A percentile compares a stretch with the other conserved stretches of the same genome.
Evolutionary conservation across 345 rosid genomes (phyloP).

Genomic region (Salix exigua): DNA sequence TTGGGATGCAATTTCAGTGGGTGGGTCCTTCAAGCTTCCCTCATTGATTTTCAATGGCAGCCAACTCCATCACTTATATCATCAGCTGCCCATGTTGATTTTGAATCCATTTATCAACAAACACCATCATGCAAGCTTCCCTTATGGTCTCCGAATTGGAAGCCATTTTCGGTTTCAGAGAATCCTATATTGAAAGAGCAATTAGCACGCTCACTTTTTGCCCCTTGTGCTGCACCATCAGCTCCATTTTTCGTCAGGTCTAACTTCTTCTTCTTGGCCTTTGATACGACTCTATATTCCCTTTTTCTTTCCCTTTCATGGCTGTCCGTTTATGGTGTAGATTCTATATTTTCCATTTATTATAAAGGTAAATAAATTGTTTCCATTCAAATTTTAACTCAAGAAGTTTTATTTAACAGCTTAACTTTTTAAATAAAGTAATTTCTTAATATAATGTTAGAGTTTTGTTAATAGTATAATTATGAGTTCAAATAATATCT

Average conservation of each 20-base stretch:
- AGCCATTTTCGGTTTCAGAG: slow-evolving; percentile 27
- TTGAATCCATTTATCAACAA: slow-evolving; percentile 5
- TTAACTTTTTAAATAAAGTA: too few species aligned
- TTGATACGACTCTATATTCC: slow-evolving; percentile 8
- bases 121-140: slow-evolving; percentile 23
- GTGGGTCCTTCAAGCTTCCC: slow-evolving; percentile 3
- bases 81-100: slow-evolving; percentile 7
- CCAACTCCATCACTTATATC: slow-evolving; percentile 26
- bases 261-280: slow-evolving; percentile 12
- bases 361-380: background rate
- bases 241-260: slow-evolving; percentile 25
- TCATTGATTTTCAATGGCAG: slow-evolving; percentile 3
- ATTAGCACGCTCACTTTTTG: slow-evolving; percentile 7
- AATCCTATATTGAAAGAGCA: slow-evolving; percentile 20
- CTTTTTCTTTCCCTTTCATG: background rate
- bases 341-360: background rate
- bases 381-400: background rate
- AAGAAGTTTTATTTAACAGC: too few species aligned
- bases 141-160: slow-evolving; percentile 37
- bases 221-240: slow-evolving; percentile 7
- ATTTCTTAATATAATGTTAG: too few species aligned
- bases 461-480: too few species aligned
- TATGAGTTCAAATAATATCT: too few species aligned
- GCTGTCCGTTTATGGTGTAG: background rate
- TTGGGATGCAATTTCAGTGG: background rate